These are phyloP conservation scores for Alternaria sp. DNA, from an alignment of 2,329 filamentous ascomycete genomes.

Conservation along the genomic window DNA sequence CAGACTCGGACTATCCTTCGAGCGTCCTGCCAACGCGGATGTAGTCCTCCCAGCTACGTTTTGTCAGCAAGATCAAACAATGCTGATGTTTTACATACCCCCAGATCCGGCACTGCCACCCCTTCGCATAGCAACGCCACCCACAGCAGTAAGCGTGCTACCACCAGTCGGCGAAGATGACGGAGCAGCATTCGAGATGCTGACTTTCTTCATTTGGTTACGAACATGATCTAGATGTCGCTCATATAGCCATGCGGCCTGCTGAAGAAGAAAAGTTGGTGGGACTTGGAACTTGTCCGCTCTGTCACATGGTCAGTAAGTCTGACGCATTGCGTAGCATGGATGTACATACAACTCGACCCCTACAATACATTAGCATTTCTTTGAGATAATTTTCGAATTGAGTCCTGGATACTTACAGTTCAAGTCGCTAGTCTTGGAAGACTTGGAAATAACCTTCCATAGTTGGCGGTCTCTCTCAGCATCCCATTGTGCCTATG, in stretches of 20 bases:
- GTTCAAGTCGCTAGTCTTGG: constrained; percentile 81
- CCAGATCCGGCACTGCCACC: constrained; percentile 55
- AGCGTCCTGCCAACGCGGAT: constrained; percentile 64
- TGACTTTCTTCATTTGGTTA: constrained; percentile 83
- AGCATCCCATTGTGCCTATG: constrained; percentile 83
- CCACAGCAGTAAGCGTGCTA: constrained; percentile 53
- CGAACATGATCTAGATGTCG: constrained; percentile 87
- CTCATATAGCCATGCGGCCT: constrained; percentile 93
- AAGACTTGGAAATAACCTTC: constrained; percentile 83
- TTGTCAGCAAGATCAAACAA: constrained; percentile 1
- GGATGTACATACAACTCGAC: constrained; percentile 68
- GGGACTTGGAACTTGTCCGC: constrained; percentile 82
- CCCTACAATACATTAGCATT: constrained; percentile 59
- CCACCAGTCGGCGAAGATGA: constrained; percentile 47
- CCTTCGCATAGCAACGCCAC: constrained; percentile 58
- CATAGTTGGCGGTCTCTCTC: constrained; percentile 87
- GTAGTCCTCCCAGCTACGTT: constrained; percentile 50
- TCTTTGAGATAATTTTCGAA: too few relatives aligned
- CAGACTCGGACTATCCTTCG: constrained; percentile 61
- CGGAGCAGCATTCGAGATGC: constrained; percentile 63
- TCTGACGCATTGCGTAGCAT: neutral
- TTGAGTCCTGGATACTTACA: constrained; percentile 62
- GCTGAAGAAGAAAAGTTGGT: constrained; percentile 86
- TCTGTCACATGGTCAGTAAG: constrained; percentile 41
- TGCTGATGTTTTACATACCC: constrained; percentile 27